These are phyloP conservation scores for Microbotryum intermedium DNA, from an alignment of 1,284 basidiomycete species.

Conservation along the genomic window DNA sequence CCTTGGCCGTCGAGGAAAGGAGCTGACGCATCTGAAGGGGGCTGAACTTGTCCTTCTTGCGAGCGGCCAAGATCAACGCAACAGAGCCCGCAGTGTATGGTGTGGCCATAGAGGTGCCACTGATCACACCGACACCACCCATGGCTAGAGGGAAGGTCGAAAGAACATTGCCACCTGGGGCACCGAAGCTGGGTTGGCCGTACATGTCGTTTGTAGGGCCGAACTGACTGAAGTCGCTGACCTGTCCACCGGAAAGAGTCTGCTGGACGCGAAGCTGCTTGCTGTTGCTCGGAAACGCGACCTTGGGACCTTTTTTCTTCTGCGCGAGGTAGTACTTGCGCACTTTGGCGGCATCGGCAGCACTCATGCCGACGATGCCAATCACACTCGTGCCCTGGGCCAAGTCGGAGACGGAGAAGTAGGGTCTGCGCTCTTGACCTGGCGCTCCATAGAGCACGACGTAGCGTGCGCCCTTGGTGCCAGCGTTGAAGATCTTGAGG, in stretches of 20 bases:
- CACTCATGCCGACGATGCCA: too few species aligned
- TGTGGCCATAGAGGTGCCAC: conserved; percentile 41
- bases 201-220: conserved; percentile 55
- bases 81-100: conserved; percentile 51
- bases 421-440: too few species aligned
- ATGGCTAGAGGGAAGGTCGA: conserved; percentile 49
- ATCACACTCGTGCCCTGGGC: too few species aligned
- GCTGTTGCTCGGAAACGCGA: conserved; percentile 27
- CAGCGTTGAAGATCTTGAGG: conserved; percentile 20
- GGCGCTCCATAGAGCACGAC: too few species aligned
- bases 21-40: conserved; percentile 46
- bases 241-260: conserved; percentile 44
- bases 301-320: too few species aligned
- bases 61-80: conserved; percentile 53
- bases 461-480: background rate
- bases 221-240: conserved; percentile 47
- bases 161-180: conserved; percentile 54
- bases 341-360: too few species aligned
- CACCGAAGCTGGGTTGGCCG: conserved; percentile 52
- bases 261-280: conserved; percentile 31
- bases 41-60: conserved; percentile 45
- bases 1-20: conserved; percentile 54
- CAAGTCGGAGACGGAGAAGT: too few species aligned
- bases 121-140: conserved; percentile 45
- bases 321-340: too few species aligned